phyloP scores from a whole-genome alignment of 2,329 filamentous ascomycete genomes.

The Arthrobotrys musiformis region DNA sequence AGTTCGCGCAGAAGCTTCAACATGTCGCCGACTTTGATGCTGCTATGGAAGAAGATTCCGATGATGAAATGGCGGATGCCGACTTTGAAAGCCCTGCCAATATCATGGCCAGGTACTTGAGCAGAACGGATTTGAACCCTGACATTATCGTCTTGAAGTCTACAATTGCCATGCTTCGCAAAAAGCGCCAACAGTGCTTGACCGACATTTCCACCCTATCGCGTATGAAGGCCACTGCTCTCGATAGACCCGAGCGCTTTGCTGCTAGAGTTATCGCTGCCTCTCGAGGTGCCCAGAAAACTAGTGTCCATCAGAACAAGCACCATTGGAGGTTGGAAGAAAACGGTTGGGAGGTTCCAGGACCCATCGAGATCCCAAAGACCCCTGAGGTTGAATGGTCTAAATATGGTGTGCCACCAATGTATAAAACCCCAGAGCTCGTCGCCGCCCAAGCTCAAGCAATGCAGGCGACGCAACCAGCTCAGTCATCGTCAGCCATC shows the following conservation, averaged over 20 bases:
- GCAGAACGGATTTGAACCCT: slow-evolving; percentile 37
- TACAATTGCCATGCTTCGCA: slow-evolving; percentile 49
- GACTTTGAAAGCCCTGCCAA: slow-evolving; percentile 22
- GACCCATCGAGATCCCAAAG: slow-evolving; percentile 37
- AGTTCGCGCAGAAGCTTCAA: slow-evolving; percentile 23
- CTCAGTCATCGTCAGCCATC: slow-evolving; percentile 17
- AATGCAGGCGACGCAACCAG: slow-evolving; percentile 14
- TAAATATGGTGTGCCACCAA: slow-evolving; percentile 50
- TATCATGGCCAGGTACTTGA: slow-evolving; percentile 35
- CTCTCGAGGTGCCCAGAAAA: slow-evolving; percentile 54
- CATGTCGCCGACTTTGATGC: slow-evolving; percentile 26
- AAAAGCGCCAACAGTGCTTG: slow-evolving; percentile 45
- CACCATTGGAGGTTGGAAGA: slow-evolving; percentile 53
- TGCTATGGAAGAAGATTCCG: slow-evolving; percentile 31
- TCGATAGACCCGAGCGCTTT: slow-evolving; percentile 41
- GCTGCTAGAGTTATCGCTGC: slow-evolving; percentile 52
- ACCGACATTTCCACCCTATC: slow-evolving; percentile 30
- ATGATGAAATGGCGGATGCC: slow-evolving; percentile 28
- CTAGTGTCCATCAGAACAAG: slow-evolving; percentile 49
- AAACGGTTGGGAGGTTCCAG: slow-evolving; percentile 39
- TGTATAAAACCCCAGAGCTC: slow-evolving; percentile 27
- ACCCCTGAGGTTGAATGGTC: slow-evolving; percentile 41
- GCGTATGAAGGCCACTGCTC: slow-evolving; percentile 35
- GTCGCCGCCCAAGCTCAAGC: slow-evolving; percentile 1
- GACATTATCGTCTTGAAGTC: slow-evolving; percentile 45